Evolutionary conservation across 768 basidiomycete species (phyloP).

Genomic region (Tricholoma sp.): DNA sequence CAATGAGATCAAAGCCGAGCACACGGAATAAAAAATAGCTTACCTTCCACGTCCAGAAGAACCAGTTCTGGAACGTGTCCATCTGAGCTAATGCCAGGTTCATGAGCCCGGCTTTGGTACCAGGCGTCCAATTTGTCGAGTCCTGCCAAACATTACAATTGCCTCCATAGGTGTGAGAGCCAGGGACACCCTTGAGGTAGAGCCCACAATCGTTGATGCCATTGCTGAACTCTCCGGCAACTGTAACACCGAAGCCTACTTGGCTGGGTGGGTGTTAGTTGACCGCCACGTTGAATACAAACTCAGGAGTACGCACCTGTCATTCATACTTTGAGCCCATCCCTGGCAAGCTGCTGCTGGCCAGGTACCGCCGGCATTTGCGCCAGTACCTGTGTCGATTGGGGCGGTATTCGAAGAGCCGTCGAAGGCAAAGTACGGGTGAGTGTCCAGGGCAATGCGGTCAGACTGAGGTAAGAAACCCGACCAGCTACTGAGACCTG

Average conservation of each 20-base stretch:
- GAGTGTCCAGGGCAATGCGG: slow-evolving; percentile 35
- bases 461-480: slow-evolving; percentile 34
- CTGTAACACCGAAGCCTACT: slow-evolving; percentile 54
- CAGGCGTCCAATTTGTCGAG: slow-evolving; percentile 48
- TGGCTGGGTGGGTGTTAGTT: slow-evolving; percentile 13
- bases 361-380: slow-evolving; percentile 35
- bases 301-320: slow-evolving; percentile 14
- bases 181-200: slow-evolving; percentile 14
- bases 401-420: slow-evolving; percentile 25
- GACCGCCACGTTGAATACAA: slow-evolving; percentile 1
- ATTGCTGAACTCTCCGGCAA: slow-evolving; percentile 71
- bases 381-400: slow-evolving; percentile 25
- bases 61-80: slow-evolving; percentile 30
- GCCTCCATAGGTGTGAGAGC: slow-evolving; percentile 22
- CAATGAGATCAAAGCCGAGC: background rate
- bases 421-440: slow-evolving; percentile 46
- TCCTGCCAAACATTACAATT: slow-evolving; percentile 32
- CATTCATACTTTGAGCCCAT: slow-evolving; percentile 38
- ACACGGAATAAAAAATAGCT: slow-evolving; percentile 5
- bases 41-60: slow-evolving; percentile 53
- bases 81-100: slow-evolving; percentile 50
- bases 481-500: slow-evolving; percentile 29
- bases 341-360: slow-evolving; percentile 39
- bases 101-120: slow-evolving; percentile 26
- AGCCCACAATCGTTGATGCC: slow-evolving; percentile 56